These are phyloP conservation scores for Elaeis oleifera DNA, from an alignment of 202 grass and related monocot species.

Conservation along the genomic window DNA sequence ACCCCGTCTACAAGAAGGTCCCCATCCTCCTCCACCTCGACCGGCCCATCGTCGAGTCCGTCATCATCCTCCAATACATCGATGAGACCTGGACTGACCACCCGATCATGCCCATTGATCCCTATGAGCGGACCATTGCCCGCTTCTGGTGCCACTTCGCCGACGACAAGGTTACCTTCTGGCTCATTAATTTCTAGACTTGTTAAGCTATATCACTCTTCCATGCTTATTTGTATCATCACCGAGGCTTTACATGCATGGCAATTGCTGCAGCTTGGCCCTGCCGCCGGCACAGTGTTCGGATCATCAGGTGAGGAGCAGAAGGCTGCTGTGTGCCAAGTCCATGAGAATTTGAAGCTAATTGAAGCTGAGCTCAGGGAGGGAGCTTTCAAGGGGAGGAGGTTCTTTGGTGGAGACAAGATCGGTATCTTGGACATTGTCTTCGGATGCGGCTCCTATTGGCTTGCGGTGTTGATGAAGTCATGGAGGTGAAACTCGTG, in stretches of 20 bases:
- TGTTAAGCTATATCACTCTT: too few relatives aligned
- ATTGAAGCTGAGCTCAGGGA: constrained; percentile 67
- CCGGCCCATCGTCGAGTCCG: constrained; percentile 59
- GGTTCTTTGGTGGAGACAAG: constrained; percentile 78
- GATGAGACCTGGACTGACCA: constrained; percentile 53
- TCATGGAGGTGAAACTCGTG: constrained; percentile 65
- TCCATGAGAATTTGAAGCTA: constrained; percentile 64
- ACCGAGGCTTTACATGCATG: too few relatives aligned
- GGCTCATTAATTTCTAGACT: neutral
- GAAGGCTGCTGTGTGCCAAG: constrained; percentile 56
- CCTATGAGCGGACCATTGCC: constrained; percentile 44
- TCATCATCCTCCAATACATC: constrained; percentile 79
- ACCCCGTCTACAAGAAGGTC: constrained; percentile 84
- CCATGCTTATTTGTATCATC: too few relatives aligned
- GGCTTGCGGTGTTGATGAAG: constrained; percentile 85
- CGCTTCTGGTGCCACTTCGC: constrained; percentile 94
- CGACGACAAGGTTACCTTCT: constrained; percentile 66
- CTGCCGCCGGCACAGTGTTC: constrained; percentile 76
- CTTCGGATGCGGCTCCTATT: constrained; percentile 85
- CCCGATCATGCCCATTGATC: constrained; percentile 47
- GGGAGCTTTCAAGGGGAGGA: constrained; percentile 52
- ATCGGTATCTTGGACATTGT: constrained; percentile 76
- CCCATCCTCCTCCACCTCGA: constrained; percentile 65
- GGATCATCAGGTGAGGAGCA: constrained; percentile 55
- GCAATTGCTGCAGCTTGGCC: constrained; percentile 49